phyloP scores from a whole-genome alignment of 1,139 yeast species.

The Candida sanyaensis region DNA sequence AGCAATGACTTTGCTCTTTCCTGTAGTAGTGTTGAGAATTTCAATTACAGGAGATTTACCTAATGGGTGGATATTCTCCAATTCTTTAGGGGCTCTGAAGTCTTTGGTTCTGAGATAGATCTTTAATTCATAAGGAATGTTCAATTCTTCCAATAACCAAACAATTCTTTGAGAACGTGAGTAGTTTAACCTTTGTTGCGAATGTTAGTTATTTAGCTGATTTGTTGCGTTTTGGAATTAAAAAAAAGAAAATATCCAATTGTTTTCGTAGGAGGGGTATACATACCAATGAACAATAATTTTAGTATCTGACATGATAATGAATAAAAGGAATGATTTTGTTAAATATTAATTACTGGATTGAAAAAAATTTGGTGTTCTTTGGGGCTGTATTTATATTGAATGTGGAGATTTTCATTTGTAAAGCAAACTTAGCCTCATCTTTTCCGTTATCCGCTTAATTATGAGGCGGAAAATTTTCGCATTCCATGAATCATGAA shows the following conservation, averaged over 20 bases:
- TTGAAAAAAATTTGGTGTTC: neutral
- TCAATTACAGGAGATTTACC: conserved; percentile 47
- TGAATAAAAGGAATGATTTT: neutral
- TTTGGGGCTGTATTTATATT: no score
- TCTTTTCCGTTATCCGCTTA: no score
- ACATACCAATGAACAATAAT: conserved; percentile 26
- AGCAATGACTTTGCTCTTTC: conserved; percentile 22
- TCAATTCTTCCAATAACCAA: conserved; percentile 41
- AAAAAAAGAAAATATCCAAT: no score
- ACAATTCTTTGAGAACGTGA: conserved; percentile 42
- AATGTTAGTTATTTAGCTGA: conserved; percentile 8
- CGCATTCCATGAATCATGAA: no score
- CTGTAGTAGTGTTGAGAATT: conserved; percentile 18
- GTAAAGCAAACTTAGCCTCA: no score
- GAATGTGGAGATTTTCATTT: no score
- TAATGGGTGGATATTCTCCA: conserved; percentile 36
- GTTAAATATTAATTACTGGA: no score
- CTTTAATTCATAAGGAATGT: conserved; percentile 36
- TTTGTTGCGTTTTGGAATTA: no score
- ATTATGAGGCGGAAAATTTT: no score
- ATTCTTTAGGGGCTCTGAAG: conserved; percentile 39
- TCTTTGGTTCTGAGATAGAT: conserved; percentile 27
- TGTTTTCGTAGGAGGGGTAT: neutral
- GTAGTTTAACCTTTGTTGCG: conserved; percentile 28
- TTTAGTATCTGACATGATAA: conserved; percentile 9